Percentiles rank a stretch among this genome's conserved stretches.
Conservation (phyloP, 805 yeast genomes). For the Metschnikowia henanensis region DNA sequence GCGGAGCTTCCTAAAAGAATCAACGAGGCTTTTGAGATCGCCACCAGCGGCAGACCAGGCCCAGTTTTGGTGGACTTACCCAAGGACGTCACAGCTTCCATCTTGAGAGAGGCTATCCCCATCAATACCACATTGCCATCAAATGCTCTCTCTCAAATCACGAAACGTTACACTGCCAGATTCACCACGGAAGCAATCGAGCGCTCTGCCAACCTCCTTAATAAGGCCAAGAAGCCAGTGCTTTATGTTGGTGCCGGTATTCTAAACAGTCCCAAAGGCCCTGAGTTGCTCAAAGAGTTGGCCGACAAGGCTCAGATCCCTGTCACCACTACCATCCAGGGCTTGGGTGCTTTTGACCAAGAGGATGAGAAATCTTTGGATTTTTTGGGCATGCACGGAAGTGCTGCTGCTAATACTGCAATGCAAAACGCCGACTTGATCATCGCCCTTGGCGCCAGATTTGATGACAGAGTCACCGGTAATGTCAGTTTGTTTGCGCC, state of each 20-base stretch:
- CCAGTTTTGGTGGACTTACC: constrained; percentile 98
- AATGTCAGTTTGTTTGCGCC: constrained; percentile 89
- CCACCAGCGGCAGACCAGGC: constrained; percentile 95
- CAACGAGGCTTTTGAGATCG: constrained; percentile 97
- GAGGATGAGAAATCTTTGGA: constrained; percentile 86
- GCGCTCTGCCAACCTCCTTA: constrained; percentile 76
- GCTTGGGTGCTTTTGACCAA: constrained; percentile 93
- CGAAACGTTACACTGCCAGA: constrained; percentile 67
- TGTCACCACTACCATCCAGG: constrained; percentile 94
- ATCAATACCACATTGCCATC: constrained; percentile 74
- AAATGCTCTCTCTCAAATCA: constrained; percentile 65
- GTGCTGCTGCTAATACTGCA: constrained; percentile 91
- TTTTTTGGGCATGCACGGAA: constrained; percentile 99
- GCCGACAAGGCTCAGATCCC: constrained; percentile 92
- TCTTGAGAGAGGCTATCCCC: constrained; percentile 86
- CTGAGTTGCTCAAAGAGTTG: constrained; percentile 72
- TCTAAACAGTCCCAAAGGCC: constrained; percentile 77
- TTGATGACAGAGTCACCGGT: constrained; percentile 98
- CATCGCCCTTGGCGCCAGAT: constrained; percentile 94
- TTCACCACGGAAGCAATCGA: constrained; percentile 72
- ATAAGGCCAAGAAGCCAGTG: constrained; percentile 83
- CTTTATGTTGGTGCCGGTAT: constrained; percentile 93
- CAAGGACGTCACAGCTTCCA: constrained; percentile 94
- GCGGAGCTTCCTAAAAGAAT: constrained; percentile 94
- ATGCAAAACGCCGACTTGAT: constrained; percentile 93